These are phyloP conservation scores for Turnera subulata DNA, from an alignment of 345 rosid genomes.

Conservation along the genomic window DNA sequence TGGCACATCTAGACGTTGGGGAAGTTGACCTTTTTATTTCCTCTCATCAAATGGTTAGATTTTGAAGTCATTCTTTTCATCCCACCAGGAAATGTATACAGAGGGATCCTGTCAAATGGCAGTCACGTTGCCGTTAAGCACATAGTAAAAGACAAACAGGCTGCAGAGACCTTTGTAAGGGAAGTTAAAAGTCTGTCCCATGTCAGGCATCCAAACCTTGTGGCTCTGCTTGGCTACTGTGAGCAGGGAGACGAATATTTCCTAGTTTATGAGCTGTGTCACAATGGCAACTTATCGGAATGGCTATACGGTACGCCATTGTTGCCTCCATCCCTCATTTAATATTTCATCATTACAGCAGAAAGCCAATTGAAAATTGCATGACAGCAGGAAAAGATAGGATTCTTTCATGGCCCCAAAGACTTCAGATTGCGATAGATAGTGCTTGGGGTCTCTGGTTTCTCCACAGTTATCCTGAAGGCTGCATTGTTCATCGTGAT, in stretches of 20 bases:
- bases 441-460: constrained; percentile 41
- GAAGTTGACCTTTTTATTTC: too few species aligned
- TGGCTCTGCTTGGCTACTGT: constrained; percentile 48
- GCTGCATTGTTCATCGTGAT: constrained; percentile 52
- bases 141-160: constrained; percentile 43
- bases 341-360: neutral
- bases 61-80: constrained; percentile 8
- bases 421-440: constrained; percentile 46
- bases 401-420: constrained; percentile 43
- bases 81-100: constrained; percentile 64
- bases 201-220: constrained; percentile 56
- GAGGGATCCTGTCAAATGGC: constrained; percentile 43
- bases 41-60: neutral
- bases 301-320: constrained; percentile 50
- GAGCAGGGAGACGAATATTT: constrained; percentile 48
- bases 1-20: too few species aligned
- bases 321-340: neutral
- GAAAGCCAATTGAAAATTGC: neutral
- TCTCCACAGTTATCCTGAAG: constrained; percentile 44
- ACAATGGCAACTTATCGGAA: constrained; percentile 50
- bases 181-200: constrained; percentile 56
- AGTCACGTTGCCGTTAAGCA: constrained; percentile 50
- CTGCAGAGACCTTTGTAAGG: constrained; percentile 43
- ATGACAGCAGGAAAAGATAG: constrained; percentile 40
- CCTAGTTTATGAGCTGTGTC: constrained; percentile 54